Conservation (phyloP, 1,284 basidiomycete genomes). For the Mycena sp. region DNA sequence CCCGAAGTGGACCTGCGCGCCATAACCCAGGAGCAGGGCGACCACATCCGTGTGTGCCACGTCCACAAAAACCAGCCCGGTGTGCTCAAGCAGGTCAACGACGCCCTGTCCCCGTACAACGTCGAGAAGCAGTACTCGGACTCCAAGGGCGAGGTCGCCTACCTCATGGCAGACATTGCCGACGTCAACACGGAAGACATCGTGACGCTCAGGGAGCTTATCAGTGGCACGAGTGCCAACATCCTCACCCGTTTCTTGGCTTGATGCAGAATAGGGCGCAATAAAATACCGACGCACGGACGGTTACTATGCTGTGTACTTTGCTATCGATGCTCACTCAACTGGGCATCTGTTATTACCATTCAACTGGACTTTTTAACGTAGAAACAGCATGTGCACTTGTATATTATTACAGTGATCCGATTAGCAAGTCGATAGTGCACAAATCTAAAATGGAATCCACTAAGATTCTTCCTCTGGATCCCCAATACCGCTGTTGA, state of each 20-base stretch:
- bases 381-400: slow-evolving; percentile 20
- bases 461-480: slow-evolving; percentile 83
- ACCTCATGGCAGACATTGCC: slow-evolving; percentile 96
- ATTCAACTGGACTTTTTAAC: slow-evolving; percentile 26
- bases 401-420: slow-evolving; percentile 34
- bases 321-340: slow-evolving; percentile 21
- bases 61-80: slow-evolving; percentile 98
- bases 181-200: slow-evolving; percentile 89
- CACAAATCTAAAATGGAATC: slow-evolving; percentile 34
- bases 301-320: slow-evolving; percentile 13
- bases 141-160: slow-evolving; percentile 94
- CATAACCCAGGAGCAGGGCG: slow-evolving; percentile 86
- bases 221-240: slow-evolving; percentile 86
- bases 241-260: slow-evolving; percentile 89
- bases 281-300: slow-evolving; percentile 21
- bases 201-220: slow-evolving; percentile 83
- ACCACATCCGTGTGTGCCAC: slow-evolving; percentile 92
- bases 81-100: slow-evolving; percentile 96
- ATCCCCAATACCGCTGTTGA: slow-evolving; percentile 88
- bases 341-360: slow-evolving; percentile 14
- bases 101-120: slow-evolving; percentile 92
- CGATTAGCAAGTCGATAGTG: slow-evolving; percentile 27
- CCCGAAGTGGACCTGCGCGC: slow-evolving; percentile 97
- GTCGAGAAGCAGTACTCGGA: slow-evolving; percentile 99
- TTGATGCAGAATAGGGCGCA: slow-evolving; percentile 41